Evolutionary conservation across 305 asterid genomes (phyloP).

Genomic region (Plantago coronopus): DNA sequence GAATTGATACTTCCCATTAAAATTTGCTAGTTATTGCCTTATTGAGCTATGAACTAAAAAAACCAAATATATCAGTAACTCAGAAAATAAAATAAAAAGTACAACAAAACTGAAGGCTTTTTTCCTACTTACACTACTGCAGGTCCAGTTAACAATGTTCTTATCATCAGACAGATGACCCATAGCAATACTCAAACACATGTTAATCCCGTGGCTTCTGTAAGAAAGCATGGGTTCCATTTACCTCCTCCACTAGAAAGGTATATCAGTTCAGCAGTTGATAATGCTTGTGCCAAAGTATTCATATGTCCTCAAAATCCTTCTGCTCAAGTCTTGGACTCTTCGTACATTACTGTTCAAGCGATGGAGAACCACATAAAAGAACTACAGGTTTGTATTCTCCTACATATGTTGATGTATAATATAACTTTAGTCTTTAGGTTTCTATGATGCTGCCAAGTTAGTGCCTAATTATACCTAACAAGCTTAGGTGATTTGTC

Average conservation of each 20-base stretch:
- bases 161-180: constrained; percentile 53
- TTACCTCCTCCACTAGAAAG: constrained; percentile 71
- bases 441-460: no score
- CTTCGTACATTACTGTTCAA: constrained; percentile 44
- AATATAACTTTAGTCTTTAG: no score
- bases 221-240: constrained; percentile 35
- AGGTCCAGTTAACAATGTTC: constrained; percentile 69
- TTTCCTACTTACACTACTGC: constrained; percentile 27
- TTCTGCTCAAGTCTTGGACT: constrained; percentile 33
- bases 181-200: constrained; percentile 37
- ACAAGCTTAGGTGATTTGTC: no score
- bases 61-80: no score
- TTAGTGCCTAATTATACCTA: no score
- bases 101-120: constrained; percentile 7
- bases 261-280: constrained; percentile 46
- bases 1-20: no score
- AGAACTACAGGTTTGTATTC: constrained; percentile 63
- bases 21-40: no score
- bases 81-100: no score
- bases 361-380: constrained; percentile 65
- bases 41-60: no score
- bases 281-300: constrained; percentile 39
- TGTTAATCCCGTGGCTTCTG: constrained; percentile 29
- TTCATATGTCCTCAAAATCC: constrained; percentile 35
- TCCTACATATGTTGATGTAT: neutral